A percentile compares a stretch with the other conserved stretches of the same genome.
These are phyloP conservation scores for Neopestalotiopsis sp. DNA, from an alignment of 2,329 filamentous ascomycete genomes.

Conservation along the genomic window DNA sequence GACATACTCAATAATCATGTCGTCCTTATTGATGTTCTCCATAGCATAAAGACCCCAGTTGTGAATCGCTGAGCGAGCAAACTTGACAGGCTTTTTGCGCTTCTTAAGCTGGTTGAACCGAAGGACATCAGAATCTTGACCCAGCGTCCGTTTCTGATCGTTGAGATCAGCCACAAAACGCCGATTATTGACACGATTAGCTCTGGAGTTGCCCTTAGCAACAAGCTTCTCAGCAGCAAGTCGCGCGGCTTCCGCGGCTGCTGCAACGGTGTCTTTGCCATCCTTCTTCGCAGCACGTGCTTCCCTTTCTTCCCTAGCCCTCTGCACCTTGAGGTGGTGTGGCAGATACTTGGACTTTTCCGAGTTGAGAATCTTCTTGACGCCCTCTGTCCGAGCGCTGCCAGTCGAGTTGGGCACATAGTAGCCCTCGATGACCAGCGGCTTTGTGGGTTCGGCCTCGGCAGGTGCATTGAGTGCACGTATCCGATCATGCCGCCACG, in stretches of 20 bases:
- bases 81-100: slow-evolving; percentile 98
- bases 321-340: slow-evolving; percentile 95
- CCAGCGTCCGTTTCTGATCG: slow-evolving; percentile 86
- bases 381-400: slow-evolving; percentile 87
- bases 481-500: slow-evolving; percentile 62
- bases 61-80: slow-evolving; percentile 95
- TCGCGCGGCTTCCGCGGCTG: slow-evolving; percentile 73
- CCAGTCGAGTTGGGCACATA: slow-evolving; percentile 89
- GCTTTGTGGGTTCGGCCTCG: slow-evolving; percentile 33
- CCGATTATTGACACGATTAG: slow-evolving; percentile 94
- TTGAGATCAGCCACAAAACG: slow-evolving; percentile 94
- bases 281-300: slow-evolving; percentile 69
- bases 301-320: slow-evolving; percentile 88
- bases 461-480: slow-evolving; percentile 56
- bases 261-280: slow-evolving; percentile 67
- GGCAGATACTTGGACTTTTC: slow-evolving; percentile 98
- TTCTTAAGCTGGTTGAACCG: slow-evolving; percentile 99
- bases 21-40: slow-evolving; percentile 95
- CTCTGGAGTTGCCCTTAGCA: slow-evolving; percentile 87
- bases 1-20: slow-evolving; percentile 99
- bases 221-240: slow-evolving; percentile 80
- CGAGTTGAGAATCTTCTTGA: slow-evolving; percentile 93
- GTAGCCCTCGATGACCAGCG: slow-evolving; percentile 62
- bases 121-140: slow-evolving; percentile 85
- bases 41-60: slow-evolving; percentile 98